Percentiles rank a stretch among this genome's conserved stretches.
Conservation (phyloP, 768 basidiomycete genomes). For the Podaxis sp. region DNA sequence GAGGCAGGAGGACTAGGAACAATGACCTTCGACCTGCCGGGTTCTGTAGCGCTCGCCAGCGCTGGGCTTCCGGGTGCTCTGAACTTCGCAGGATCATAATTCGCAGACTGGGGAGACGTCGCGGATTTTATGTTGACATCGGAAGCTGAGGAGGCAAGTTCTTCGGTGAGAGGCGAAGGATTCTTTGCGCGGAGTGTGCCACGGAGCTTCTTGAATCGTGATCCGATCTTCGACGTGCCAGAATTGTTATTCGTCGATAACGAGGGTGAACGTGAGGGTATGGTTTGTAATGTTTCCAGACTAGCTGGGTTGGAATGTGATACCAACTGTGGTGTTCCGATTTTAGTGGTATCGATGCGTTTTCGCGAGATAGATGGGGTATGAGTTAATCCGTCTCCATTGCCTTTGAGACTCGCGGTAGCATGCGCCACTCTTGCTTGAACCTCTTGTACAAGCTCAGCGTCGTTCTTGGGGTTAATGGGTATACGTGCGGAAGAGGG, state of each 20-base stretch:
- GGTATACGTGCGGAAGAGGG: conserved; percentile 38
- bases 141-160: conserved; percentile 43
- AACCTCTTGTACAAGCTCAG: conserved; percentile 62
- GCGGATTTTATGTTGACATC: conserved; percentile 35
- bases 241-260: conserved; percentile 42
- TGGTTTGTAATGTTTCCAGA: conserved; percentile 55
- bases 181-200: conserved; percentile 62
- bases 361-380: conserved; percentile 49
- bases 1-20: conserved; percentile 67
- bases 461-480: conserved; percentile 44
- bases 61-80: conserved; percentile 32
- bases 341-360: conserved; percentile 61
- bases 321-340: conserved; percentile 64
- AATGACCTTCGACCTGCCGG: conserved; percentile 52
- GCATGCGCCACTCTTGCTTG: conserved; percentile 70
- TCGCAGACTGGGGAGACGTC: conserved; percentile 31
- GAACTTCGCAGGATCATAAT: conserved; percentile 42
- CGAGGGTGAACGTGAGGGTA: conserved; percentile 58
- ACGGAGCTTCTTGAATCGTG: conserved; percentile 70
- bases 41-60: conserved; percentile 49
- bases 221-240: conserved; percentile 60
- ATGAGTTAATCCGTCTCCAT: conserved; percentile 38
- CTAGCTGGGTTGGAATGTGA: conserved; percentile 51
- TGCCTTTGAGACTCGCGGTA: conserved; percentile 54
- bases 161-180: conserved; percentile 43